Conservation (phyloP, 169 alveolate genomes). For the Eimeria maxima region DNA sequence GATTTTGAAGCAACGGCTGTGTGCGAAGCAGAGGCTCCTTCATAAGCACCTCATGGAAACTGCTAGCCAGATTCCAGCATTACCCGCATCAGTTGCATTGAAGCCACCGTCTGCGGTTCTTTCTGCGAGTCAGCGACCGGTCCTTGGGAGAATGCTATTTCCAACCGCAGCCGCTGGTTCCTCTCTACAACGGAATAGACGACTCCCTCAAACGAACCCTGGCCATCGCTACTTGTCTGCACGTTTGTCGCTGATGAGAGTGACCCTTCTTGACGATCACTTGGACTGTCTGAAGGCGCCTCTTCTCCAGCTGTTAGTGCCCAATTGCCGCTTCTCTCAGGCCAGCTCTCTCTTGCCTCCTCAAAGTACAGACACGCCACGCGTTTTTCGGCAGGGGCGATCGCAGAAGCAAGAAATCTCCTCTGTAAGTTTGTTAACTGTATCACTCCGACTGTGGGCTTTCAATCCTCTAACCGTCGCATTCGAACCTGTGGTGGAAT, state of each 20-base stretch:
- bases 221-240: constrained; percentile 51
- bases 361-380: not conserved
- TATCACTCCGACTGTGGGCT: constrained; percentile 69
- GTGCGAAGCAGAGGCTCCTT: not conserved
- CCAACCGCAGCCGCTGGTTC: constrained; percentile 8
- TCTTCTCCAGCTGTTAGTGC: constrained; percentile 59
- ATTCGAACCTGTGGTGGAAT: constrained; percentile 79
- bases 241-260: constrained; percentile 41
- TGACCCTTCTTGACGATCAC: constrained; percentile 75
- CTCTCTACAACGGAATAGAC: not conserved
- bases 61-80: not conserved
- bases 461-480: constrained; percentile 81
- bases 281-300: constrained; percentile 79
- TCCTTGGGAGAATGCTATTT: not conserved
- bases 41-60: constrained; percentile 19
- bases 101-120: not conserved
- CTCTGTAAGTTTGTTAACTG: constrained; percentile 4
- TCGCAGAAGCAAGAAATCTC: constrained; percentile 17
- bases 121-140: not conserved
- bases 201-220: not conserved
- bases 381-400: constrained; percentile 22
- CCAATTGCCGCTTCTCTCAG: constrained; percentile 28
- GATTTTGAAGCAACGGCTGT: not conserved
- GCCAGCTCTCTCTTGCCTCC: constrained; percentile 37
- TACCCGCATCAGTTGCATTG: not conserved